Conservation (phyloP, 495 filamentous ascomycete genomes). For the Hypoxylon fragiforme region DNA sequence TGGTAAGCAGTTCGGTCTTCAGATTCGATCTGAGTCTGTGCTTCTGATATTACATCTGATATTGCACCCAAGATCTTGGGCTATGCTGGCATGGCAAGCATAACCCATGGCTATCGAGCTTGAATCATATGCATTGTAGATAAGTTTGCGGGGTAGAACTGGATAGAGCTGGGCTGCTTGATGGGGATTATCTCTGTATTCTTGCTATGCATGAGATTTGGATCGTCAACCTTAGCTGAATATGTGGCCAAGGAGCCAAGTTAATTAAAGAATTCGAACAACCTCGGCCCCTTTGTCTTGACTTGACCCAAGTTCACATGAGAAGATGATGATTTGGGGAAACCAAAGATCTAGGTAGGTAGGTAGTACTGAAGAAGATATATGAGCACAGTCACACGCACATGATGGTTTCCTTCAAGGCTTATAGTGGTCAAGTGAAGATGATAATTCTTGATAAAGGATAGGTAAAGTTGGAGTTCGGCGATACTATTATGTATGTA, state of each 20-base stretch:
- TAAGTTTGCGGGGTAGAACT: slow-evolving; percentile 12
- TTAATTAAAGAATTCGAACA: not conserved
- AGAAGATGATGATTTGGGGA: not conserved
- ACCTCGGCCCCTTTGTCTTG: not conserved
- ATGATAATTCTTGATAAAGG: too few species aligned
- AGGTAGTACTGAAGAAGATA: slow-evolving; percentile 2
- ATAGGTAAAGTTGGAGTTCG: too few species aligned
- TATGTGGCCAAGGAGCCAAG: not conserved
- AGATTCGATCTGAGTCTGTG: slow-evolving; percentile 13
- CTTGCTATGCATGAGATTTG: slow-evolving; percentile 18
- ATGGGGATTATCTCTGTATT: slow-evolving; percentile 17
- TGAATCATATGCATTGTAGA: not conserved
- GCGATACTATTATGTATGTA: too few species aligned
- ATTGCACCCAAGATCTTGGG: slow-evolving; percentile 12
- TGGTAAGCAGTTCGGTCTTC: slow-evolving; percentile 18
- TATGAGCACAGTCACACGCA: slow-evolving; percentile 27
- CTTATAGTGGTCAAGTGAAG: slow-evolving; percentile 11
- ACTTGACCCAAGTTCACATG: not conserved
- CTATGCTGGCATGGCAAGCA: slow-evolving; percentile 4
- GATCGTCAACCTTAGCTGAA: slow-evolving; percentile 22
- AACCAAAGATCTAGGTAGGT: not conserved
- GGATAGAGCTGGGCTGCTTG: slow-evolving; percentile 6
- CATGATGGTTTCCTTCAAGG: not conserved
- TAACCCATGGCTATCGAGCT: slow-evolving; percentile 16
- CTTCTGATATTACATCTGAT: slow-evolving; percentile 1